Base-by-base conservation (phyloP, 768 basidiomycete genomes). In the Lentinus brumalis region DNA sequence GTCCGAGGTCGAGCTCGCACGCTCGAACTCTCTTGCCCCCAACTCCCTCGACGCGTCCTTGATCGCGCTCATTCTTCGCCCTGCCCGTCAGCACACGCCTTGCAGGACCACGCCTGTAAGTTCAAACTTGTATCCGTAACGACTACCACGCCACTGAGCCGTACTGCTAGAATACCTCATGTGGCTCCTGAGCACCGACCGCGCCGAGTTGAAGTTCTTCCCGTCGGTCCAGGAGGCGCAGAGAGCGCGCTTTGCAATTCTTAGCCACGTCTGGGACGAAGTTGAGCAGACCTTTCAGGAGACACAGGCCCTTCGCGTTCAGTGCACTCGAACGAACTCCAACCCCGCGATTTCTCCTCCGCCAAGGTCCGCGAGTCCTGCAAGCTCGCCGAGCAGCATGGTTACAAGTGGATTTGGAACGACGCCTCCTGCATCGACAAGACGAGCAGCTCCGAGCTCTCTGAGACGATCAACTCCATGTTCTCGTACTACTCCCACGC, bases 351-450 rank as follows among this genome's bases (percentile, higher is more conserved):
- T 40, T 18, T 26, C 42, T 1, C 31, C 2, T 53, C 51, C 18
- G 16, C 15, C 7, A 53, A 53, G 51, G 40, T 53, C 10, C 16
- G 39, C 16, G 1, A n/a, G 21, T 53, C 10, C 38, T 38, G 31
- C 39, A 2, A 18, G 18, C 5, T 52, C 12, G 42, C 57, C 5
- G 50, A 38, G 21, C 5, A 3, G 10, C 21, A 57, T n/a, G 57
- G 57, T 1, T 59, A 38, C 53, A 4, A n/a, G 2, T 60, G 59
- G 59, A 30, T 30, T 8, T 60, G 59, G 59, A 39, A 31, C 53
- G 59, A 59, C 21, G 53, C 50, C 11, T 59, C 51, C 57, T 59
- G 57, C 42, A 59, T 59, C 50, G 50, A 59, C 51, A 59, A 59
- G 51, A 42, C 49, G 16, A 58, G 57, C 57, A 58, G 50, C 38